Base-by-base conservation (phyloP, 768 basidiomycete species). In the Hygrocybe coccinea region DNA sequence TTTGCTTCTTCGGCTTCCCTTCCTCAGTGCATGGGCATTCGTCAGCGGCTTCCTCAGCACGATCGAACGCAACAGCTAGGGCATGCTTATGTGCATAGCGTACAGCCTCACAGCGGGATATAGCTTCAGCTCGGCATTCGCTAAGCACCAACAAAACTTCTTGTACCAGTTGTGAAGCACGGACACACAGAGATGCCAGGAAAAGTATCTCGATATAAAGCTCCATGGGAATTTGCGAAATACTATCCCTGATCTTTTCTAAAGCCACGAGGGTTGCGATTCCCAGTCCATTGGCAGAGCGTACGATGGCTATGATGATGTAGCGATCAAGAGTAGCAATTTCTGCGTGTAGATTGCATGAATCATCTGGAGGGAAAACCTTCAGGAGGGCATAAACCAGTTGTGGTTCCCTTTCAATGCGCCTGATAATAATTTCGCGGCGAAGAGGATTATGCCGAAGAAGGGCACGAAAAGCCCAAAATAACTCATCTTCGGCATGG, bases 21-120 rank as follows among this genome's bases (percentile, higher is more conserved):
- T 75, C 69, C n/a, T 84, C 82, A 56, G 84, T 79, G 54, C 84
- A 86, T 7, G 84, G 84, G 64, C 84, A 87, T 60, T 79, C 76
- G 56, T 85, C 83, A 1, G 78, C 78, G 5, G 84, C 85, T 60
- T 86, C 85, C 59, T 87, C 84, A 1, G 81, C 82, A 11, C 82
- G 75, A 56, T 86, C 85, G 55, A 84, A 84, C 1, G 76, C 77
- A 25, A 86, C 73, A 5, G 76, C 79, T 1, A 86, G 72, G 0
- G 79, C 78, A 34, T 83, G 76, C 50, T 79, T 81, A 59, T 80
- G 79, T 1, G 75, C 77, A 61, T 86, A 82, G n/a, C 65, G 62
- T 39, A 68, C 59, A 0, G 68, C 60, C 0, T 66, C 54, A 5
- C 71, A 60, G 2, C 56, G 39, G 1, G 62, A 58, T 62, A 53